These are phyloP conservation scores for Parastagonospora avenae DNA, from an alignment of 2,329 filamentous ascomycete species.

Conservation along the genomic window DNA sequence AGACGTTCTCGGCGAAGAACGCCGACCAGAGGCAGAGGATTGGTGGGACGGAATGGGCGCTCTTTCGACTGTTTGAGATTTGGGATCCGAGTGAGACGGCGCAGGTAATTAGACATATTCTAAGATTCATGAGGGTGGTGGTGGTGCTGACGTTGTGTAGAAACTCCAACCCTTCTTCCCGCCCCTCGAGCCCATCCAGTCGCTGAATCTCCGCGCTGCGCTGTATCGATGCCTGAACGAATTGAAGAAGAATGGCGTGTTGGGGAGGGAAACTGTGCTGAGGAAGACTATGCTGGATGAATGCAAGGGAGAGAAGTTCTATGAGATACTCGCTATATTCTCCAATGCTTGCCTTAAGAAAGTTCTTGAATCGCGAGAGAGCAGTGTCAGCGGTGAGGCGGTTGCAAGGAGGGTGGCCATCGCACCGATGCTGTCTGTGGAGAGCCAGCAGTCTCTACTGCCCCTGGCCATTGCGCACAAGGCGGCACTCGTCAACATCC, in stretches of 20 bases:
- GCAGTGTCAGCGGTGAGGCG: slow-evolving; percentile 27
- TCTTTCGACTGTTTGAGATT: slow-evolving; percentile 84
- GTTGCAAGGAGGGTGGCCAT: slow-evolving; percentile 59
- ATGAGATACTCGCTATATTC: slow-evolving; percentile 82
- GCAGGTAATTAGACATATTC: slow-evolving; percentile 58
- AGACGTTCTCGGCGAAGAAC: slow-evolving; percentile 72
- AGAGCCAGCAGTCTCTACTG: slow-evolving; percentile 54
- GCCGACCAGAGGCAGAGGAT: slow-evolving; percentile 83
- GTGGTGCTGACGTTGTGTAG: slow-evolving; percentile 50
- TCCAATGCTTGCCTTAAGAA: slow-evolving; percentile 83
- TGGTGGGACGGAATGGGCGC: slow-evolving; percentile 82
- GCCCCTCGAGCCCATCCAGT: slow-evolving; percentile 86
- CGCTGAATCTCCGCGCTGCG: slow-evolving; percentile 83
- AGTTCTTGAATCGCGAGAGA: slow-evolving; percentile 59
- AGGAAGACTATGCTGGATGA: slow-evolving; percentile 97
- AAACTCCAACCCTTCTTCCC: slow-evolving; percentile 92
- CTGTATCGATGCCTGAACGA: slow-evolving; percentile 81
- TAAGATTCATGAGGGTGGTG: too few species aligned
- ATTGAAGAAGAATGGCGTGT: slow-evolving; percentile 82
- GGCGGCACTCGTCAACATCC: slow-evolving; percentile 63
- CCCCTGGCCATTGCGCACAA: slow-evolving; percentile 76
- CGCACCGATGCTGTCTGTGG: slow-evolving; percentile 41
- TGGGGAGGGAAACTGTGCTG: slow-evolving; percentile 79
- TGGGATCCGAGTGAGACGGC: slow-evolving; percentile 80
- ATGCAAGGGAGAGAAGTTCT: slow-evolving; percentile 88